A percentile compares a stretch with the other conserved stretches of the same genome.
These are phyloP conservation scores for Talaromyces liani DNA, from an alignment of 495 filamentous ascomycete genomes.

Conservation along the genomic window DNA sequence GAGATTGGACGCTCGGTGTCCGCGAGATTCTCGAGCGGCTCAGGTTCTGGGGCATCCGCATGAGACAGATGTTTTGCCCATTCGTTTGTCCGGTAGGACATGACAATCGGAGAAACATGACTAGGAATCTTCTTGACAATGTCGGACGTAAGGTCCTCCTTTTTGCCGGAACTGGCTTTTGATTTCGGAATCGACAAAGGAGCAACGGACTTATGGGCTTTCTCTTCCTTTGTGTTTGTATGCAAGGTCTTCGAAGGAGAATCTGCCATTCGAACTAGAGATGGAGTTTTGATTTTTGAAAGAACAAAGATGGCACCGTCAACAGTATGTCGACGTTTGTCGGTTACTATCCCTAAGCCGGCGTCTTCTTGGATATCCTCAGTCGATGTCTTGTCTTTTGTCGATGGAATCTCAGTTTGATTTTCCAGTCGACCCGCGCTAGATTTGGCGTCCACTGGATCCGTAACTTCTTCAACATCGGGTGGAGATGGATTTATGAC, in stretches of 20 bases:
- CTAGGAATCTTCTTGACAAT: conserved; percentile 32
- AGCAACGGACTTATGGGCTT: background rate
- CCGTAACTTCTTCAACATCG: background rate
- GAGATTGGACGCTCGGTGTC: conserved; percentile 9
- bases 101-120: conserved; percentile 58
- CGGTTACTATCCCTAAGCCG: conserved; percentile 1
- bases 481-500: background rate
- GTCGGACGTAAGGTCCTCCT: conserved; percentile 23
- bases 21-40: conserved; percentile 35
- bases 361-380: conserved; percentile 10
- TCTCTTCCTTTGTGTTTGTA: background rate
- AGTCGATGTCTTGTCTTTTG: background rate
- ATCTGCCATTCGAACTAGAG: background rate
- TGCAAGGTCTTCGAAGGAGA: background rate
- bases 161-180: conserved; percentile 17
- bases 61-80: conserved; percentile 86
- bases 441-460: background rate
- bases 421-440: background rate
- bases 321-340: conserved; percentile 6
- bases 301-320: background rate
- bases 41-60: conserved; percentile 70
- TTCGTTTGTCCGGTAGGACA: conserved; percentile 87
- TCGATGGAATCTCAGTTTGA: background rate
- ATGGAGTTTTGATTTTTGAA: background rate
- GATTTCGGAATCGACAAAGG: background rate